Percentiles rank a stretch among this genome's conserved stretches.
Conservation (phyloP, 164 flowering plant genomes). For the Houttuynia cordata region DNA sequence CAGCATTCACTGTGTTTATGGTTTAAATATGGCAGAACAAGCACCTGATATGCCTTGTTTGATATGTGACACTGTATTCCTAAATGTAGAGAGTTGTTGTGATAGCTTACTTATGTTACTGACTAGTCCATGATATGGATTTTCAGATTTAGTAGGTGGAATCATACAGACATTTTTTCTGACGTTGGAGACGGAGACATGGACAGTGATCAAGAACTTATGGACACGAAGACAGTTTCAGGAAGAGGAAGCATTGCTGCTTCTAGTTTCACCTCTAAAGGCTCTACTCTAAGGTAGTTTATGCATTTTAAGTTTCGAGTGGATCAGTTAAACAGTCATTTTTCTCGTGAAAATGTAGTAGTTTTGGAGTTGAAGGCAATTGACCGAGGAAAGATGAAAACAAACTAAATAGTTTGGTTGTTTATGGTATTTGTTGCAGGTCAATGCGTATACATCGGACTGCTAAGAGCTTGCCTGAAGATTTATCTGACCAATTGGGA, state of each 20-base stretch:
- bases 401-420: too few relatives aligned
- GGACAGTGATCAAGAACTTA: slow-evolving; percentile 41
- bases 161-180: slow-evolving; percentile 88
- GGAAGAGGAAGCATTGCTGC: slow-evolving; percentile 31
- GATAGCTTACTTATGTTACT: too few relatives aligned
- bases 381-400: neutral
- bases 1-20: too few relatives aligned
- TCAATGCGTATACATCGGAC: slow-evolving; percentile 32
- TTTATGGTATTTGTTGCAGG: slow-evolving; percentile 21
- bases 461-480: slow-evolving; percentile 60
- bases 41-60: too few relatives aligned
- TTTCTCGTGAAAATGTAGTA: neutral
- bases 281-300: slow-evolving; percentile 43
- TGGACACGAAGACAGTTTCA: slow-evolving; percentile 26
- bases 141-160: slow-evolving; percentile 84
- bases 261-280: slow-evolving; percentile 34
- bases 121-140: slow-evolving; percentile 3
- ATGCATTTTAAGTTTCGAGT: neutral
- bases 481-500: slow-evolving; percentile 50
- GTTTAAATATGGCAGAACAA: too few relatives aligned
- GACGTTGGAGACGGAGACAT: slow-evolving; percentile 59
- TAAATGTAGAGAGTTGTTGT: too few relatives aligned
- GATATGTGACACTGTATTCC: too few relatives aligned
- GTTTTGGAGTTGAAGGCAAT: neutral
- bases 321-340: neutral